These are phyloP conservation scores for Suillus paluster DNA, from an alignment of 768 basidiomycete genomes.

Conservation along the genomic window DNA sequence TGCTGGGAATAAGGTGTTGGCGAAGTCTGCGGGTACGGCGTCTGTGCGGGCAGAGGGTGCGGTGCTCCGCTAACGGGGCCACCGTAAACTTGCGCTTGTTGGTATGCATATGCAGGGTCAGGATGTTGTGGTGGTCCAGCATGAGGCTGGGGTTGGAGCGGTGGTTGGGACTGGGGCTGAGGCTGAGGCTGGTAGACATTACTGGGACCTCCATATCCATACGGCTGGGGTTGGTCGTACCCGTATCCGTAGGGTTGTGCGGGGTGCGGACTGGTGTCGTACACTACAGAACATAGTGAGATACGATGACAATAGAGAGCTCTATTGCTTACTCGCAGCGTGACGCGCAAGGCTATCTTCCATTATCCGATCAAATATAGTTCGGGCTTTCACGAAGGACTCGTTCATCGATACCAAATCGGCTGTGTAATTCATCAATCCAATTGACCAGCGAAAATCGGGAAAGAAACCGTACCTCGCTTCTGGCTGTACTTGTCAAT, in stretches of 20 bases:
- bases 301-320: constrained; percentile 1
- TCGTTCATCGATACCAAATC: constrained; percentile 96
- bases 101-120: constrained; percentile 30
- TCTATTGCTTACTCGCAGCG: constrained; percentile 52
- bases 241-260: constrained; percentile 33
- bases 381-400: constrained; percentile 85
- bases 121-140: constrained; percentile 25
- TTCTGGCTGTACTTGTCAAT: constrained; percentile 99
- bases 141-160: constrained; percentile 31
- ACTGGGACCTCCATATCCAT: constrained; percentile 42
- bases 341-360: constrained; percentile 85
- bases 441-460: background rate
- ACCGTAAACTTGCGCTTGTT: constrained; percentile 29
- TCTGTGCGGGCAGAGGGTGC: constrained; percentile 11
- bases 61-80: constrained; percentile 8
- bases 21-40: constrained; percentile 33
- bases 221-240: constrained; percentile 44
- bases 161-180: constrained; percentile 21
- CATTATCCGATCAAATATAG: constrained; percentile 94
- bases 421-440: constrained; percentile 48
- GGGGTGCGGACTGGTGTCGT: constrained; percentile 46
- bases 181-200: constrained; percentile 52
- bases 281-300: constrained; percentile 43
- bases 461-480: constrained; percentile 48
- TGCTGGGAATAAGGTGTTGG: constrained; percentile 37